Conservation (phyloP, 768 basidiomycete genomes). For the Stropharia rugosoannulata region DNA sequence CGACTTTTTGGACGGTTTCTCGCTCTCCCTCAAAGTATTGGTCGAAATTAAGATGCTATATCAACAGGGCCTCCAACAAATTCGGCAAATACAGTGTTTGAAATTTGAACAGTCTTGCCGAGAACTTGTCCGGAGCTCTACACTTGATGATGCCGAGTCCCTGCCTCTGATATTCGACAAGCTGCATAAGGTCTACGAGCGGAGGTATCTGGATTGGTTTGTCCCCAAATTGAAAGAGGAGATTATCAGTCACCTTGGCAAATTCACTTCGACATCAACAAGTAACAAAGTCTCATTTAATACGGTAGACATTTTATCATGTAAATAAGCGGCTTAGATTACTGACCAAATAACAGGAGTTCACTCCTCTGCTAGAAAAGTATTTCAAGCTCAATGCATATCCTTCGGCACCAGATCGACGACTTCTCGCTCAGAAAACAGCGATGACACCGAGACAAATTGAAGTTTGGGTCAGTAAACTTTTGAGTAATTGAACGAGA, state of each 20-base stretch:
- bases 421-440: constrained; percentile 37
- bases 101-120: neutral
- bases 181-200: neutral
- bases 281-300: neutral
- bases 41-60: neutral
- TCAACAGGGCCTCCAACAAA: neutral
- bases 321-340: no score
- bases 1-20: neutral
- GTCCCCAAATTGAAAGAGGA: neutral
- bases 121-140: neutral
- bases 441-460: constrained; percentile 47
- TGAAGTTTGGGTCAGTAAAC: constrained; percentile 48
- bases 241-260: neutral
- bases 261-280: neutral
- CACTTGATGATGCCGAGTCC: no score
- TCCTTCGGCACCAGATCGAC: constrained; percentile 40
- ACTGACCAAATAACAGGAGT: constrained; percentile 32
- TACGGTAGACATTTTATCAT: neutral
- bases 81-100: neutral
- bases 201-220: neutral
- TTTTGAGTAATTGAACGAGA: no score
- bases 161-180: neutral
- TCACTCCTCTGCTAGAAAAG: constrained; percentile 40
- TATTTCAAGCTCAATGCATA: constrained; percentile 50
- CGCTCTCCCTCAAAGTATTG: neutral